Base-by-base conservation (phyloP, 106 monocot genomes). In the Gastrodia elata region DNA sequence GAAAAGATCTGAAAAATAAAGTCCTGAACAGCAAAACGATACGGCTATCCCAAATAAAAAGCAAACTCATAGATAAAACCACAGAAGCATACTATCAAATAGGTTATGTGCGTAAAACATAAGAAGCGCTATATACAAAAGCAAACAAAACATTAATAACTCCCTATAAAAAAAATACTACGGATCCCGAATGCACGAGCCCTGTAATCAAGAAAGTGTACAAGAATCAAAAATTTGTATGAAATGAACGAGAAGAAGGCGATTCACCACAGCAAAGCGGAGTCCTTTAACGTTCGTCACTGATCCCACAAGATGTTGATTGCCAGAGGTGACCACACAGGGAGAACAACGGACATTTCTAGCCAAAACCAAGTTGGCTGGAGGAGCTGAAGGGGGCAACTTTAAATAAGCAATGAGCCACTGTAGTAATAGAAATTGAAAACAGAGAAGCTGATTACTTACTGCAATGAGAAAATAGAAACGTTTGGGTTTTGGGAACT, bases 271-370 rank as follows among this genome's bases (percentile, higher is more conserved):
- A 3, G 80, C 80, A 46, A 80, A 80, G 35, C 71, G 33, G 8
- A 80, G 43, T 0, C 80, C 80, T 41, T 80, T 71, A 13, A 71
- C 64, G 40, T 71, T 71, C 36, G 75, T 71, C 43, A 80, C 32
- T 13, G 80, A 80, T 34, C 80, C 80, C 25, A 80, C 36, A 39
- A 80, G 46, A 39, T 76, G 75, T 46, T 48, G 69, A 75, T 71
- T 27, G 3, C 71, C 80, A 0, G 76, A 59, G 8, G 76, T 64
- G 14, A 71, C 59, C 26, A 49, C 64, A 36, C 35, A 32, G 4
- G 71, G 33, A 9, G 4, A 32, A 18, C 59, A 76, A 18, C 59
- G 80, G 55, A 65, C 68, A 49, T 76, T 75, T 59, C 71, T 76
- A 35, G 38, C 1, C 10, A 64, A 4, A 22, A 38, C 71, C 33